Evolutionary conservation across 2,329 filamentous ascomycete species (phyloP), one percentile per base, ranked within the genome.

Genomic region (Alternaria sp.): DNA sequence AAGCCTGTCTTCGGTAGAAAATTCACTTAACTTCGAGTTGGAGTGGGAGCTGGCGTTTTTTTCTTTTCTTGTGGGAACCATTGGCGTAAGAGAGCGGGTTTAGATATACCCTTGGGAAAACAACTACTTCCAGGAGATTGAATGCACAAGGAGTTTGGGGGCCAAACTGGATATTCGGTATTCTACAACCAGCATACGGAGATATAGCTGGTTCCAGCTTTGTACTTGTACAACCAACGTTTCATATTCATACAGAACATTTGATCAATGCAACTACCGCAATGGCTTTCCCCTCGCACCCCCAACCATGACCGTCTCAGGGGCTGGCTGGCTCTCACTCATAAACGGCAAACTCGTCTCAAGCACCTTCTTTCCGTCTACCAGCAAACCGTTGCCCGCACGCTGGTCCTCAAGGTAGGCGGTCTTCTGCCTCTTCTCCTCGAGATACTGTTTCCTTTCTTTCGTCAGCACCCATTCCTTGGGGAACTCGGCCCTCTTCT

Each of bases 401-500:
- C 81, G 86, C 70, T 81, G 62, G 62, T 85, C 78, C 67, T 94
- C 91, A 28, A 83, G 77, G 59, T 84, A 69, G 51, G 84, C 75
- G 22, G 82, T 75, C 73, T 84, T 76, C 61, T 83, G 75, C 53
- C 93, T 86, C 61, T 83, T 81, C 42, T 83, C 84, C n/a, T 87
- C 85, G 51, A 97, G 82, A 78, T 91, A 84, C 72, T 81, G 76
- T 74, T 84, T 86, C 64, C 92, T 85, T 80, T 91, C 84, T 47
- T 87, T 81, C 2, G 91, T 94, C 84, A 99, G 81, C 60, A 86
- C 87, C 95, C 95, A 99, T 68, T 89, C 87, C 69, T 88, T 85
- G 2, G 95, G 95, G 79, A 97, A 98, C 65, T 83, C 85, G 55
- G 87, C 84, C 75, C 87, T 87, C 42, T 78, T 78, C 82, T 90